Conservation (phyloP, 2,329 filamentous ascomycete species). For the Colletotrichum caudatum region DNA sequence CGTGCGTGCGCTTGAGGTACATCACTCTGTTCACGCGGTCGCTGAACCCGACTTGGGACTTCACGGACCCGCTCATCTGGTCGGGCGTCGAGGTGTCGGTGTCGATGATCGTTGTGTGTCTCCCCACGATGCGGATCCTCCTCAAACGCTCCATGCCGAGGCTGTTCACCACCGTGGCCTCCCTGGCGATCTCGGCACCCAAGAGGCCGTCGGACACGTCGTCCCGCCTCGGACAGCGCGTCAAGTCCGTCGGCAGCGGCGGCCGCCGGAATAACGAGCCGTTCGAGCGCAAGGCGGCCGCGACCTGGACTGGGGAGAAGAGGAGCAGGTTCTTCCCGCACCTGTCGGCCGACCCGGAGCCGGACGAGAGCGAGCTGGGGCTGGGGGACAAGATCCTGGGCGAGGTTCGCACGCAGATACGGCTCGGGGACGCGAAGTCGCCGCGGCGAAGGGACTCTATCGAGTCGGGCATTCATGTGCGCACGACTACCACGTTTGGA, state of each 20-base stretch:
- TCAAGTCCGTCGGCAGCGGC: slow-evolving; percentile 3
- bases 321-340: slow-evolving; percentile 28
- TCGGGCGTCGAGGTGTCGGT: slow-evolving; percentile 57
- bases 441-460: slow-evolving; percentile 23
- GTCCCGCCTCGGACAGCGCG: not conserved
- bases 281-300: slow-evolving; percentile 19
- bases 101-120: slow-evolving; percentile 56
- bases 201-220: slow-evolving; percentile 21
- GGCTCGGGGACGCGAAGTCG: slow-evolving; percentile 3
- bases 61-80: slow-evolving; percentile 57
- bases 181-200: slow-evolving; percentile 3
- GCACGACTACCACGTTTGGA: slow-evolving; percentile 39
- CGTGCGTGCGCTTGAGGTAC: slow-evolving; percentile 52
- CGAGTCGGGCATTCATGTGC: slow-evolving; percentile 42
- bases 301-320: slow-evolving; percentile 22
- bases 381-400: slow-evolving; percentile 49
- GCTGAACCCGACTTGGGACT: slow-evolving; percentile 57
- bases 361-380: slow-evolving; percentile 47
- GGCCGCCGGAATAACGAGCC: not conserved
- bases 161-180: slow-evolving; percentile 22
- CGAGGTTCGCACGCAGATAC: slow-evolving; percentile 50
- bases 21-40: slow-evolving; percentile 50
- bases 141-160: slow-evolving; percentile 39
- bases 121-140: slow-evolving; percentile 55
- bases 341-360: not conserved